Base-by-base conservation (phyloP, 176 grass and related monocot species). In the Elaeis guineensis region DNA sequence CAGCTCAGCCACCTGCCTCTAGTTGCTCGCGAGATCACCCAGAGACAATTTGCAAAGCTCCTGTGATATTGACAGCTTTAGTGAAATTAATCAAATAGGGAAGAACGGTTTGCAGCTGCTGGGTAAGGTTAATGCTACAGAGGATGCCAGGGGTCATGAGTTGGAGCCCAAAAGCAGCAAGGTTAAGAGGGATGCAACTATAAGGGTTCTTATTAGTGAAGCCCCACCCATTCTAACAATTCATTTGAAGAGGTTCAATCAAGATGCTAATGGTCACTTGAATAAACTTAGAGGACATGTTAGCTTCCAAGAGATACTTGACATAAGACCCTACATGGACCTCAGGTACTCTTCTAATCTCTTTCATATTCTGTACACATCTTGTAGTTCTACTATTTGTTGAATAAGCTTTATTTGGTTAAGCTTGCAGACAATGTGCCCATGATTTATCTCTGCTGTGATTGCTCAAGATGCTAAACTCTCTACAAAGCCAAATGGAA, bases 181-280 rank as follows among this genome's bases (percentile, higher is more conserved):
- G 59, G 70, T 89, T 50, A 92, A 80, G 63, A 89, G 87, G 63
- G 70, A 83, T 80, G 87, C 87, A 70, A 85, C 85, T 76, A 92
- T 86, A 75, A 91, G 87, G 78, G 82, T 88, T 73, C 71, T 92
- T 82, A 78, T 98, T 72, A 77, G 71, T 66, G 82, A 72, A 75
- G 73, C 78, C 15, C 87, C 93, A 58, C 72, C 76, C 74, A 80
- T 85, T 71, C 77, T 98, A 67, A 91, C 84, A 6, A 72, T 92
- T 68, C 80, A 90, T 35, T 78, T 98, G 84, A 98, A 98, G 62
- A 98, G 93, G 80, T 92, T 98, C 63, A 78, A 79, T 35, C 87
- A 92, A 20, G 93, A 98, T 28, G 73, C 73, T 50, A 69, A 80
- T 72, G 93, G 87, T 30, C 81, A 81, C 18, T 82, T 86, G 32